Conservation (phyloP, 768 basidiomycete species). For the Tulasnella sp. region DNA sequence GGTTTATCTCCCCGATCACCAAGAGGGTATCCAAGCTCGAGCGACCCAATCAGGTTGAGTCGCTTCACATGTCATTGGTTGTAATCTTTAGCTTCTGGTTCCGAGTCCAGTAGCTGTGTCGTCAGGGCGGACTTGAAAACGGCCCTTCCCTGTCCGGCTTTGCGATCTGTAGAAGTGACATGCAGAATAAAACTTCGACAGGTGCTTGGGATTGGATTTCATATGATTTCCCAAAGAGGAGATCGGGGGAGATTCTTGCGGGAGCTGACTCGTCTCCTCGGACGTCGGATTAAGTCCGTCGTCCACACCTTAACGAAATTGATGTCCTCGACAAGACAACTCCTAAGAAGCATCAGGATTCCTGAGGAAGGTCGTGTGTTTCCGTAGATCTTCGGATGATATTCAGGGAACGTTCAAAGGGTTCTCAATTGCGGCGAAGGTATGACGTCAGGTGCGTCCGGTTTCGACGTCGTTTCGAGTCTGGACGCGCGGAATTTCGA, state of each 20-base stretch:
- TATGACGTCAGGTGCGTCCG: not conserved
- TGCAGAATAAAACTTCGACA: no score
- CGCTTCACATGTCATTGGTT: no score
- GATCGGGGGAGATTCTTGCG: not conserved
- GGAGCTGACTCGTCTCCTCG: not conserved
- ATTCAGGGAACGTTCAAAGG: not conserved
- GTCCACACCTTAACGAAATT: not conserved
- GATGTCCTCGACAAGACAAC: not conserved
- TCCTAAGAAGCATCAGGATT: not conserved
- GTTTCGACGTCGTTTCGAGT: not conserved
- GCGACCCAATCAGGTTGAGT: no score
- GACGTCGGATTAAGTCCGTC: not conserved
- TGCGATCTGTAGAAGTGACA: no score
- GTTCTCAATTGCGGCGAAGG: not conserved
- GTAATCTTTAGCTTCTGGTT: no score
- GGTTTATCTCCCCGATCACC: no score
- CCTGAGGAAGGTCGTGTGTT: no score
- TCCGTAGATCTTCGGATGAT: not conserved
- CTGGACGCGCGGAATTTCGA: not conserved
- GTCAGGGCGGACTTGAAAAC: no score
- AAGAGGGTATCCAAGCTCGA: no score
- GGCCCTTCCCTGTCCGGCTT: no score
- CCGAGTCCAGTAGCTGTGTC: no score
- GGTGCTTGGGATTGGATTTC: no score
- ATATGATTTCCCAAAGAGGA: not conserved